These are phyloP conservation scores for Rhizophora mangle DNA, from an alignment of 345 rosid species.

Conservation along the genomic window DNA sequence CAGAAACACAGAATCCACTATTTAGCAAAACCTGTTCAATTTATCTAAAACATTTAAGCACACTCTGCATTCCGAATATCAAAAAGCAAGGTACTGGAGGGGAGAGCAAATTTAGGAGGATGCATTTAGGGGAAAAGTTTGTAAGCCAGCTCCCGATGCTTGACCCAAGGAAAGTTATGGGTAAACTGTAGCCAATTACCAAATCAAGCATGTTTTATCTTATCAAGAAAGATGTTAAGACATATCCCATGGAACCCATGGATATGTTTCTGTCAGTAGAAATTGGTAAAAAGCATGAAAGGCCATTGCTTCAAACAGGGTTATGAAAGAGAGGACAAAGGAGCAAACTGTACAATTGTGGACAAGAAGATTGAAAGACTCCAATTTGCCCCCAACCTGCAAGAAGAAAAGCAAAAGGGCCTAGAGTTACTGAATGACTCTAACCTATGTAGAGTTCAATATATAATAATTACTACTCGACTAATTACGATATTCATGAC, in stretches of 20 bases:
- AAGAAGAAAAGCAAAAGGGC: conserved; percentile 12
- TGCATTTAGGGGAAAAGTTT: background rate
- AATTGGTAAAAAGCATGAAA: background rate
- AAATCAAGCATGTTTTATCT: conserved; percentile 84
- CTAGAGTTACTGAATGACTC: conserved; percentile 10
- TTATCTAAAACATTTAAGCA: conserved; percentile 4
- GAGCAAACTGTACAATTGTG: conserved; percentile 57
- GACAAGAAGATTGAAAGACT: conserved; percentile 66
- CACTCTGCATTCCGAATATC: background rate
- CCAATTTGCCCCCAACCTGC: conserved; percentile 72
- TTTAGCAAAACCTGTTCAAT: conserved; percentile 69
- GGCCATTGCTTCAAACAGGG: conserved; percentile 19
- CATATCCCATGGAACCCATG: conserved; percentile 72
- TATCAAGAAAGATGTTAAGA: conserved; percentile 75
- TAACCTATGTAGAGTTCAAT: background rate
- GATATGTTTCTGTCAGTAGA: conserved; percentile 26
- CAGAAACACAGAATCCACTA: conserved; percentile 72
- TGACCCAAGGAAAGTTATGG: conserved; percentile 3
- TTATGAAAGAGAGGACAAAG: conserved; percentile 14
- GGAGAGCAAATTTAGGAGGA: no score
- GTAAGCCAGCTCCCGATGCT: conserved; percentile 6
- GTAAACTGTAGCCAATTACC: conserved; percentile 38
- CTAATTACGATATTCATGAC: no score
- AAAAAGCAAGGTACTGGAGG: background rate
- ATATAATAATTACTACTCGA: no score